Evolutionary conservation across 495 filamentous ascomycete genomes (phyloP), one percentile per base, ranked within the genome.

Genomic region (Hypoxylon fragiforme): DNA sequence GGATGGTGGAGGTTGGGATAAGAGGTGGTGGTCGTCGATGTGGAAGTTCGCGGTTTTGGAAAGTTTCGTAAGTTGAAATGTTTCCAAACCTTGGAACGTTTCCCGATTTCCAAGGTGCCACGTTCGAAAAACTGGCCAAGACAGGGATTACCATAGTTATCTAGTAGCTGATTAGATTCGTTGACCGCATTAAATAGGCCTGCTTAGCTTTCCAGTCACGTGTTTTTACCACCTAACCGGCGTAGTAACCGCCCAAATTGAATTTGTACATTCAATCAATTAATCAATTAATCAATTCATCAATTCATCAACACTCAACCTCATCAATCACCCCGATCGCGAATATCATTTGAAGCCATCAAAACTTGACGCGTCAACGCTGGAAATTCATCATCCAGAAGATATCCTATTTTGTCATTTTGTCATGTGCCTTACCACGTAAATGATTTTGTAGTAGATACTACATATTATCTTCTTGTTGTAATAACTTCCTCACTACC

Each of bases 101-200:
- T n/a, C n/a, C 40, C 6, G 13, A 12, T n/a, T 38, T 28, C 38
- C 36, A 76, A 74, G 69, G 67, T 74, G 74, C 74, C 74, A 77
- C 74, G 74, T 75, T 72, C 71, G 68, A 60, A 63, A 70, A 75
- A 70, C 64, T 40, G 48, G 51, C 24, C 44, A 44, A 40, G 48
- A 52, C 65, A 67, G 62, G 67, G 61, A 54, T 60, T 37, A 21
- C 24, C n/a, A n/a, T n/a, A n/a, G n/a, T n/a, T n/a, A n/a, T n/a
- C 24, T 28, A 28, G 24, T 9, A 28, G 4, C 24, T 28, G 9
- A 28, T n/a, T n/a, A n/a, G n/a, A n/a, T n/a, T n/a, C n/a, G n/a
- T n/a, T n/a, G n/a, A n/a, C n/a, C n/a, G n/a, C n/a, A n/a, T n/a
- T n/a, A n/a, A n/a, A n/a, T n/a, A n/a, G n/a, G n/a, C n/a, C n/a